A percentile compares a stretch with the other conserved stretches of the same genome.
phyloP scores from a whole-genome alignment of 2,329 filamentous ascomycete genomes.

The Lomentospora prolificans region DNA sequence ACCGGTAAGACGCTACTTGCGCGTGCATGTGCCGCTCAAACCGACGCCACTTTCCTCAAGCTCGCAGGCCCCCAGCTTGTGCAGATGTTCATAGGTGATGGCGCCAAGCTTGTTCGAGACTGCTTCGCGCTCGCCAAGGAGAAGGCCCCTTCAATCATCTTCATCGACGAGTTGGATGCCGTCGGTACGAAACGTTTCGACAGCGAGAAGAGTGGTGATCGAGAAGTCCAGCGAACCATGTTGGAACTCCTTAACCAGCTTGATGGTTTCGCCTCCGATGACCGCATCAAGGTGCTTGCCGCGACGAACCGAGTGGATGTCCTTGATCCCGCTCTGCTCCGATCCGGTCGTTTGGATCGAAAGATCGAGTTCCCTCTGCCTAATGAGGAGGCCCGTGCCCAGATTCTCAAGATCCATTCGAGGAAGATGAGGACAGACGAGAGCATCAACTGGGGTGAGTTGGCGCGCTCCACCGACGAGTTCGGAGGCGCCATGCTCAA shows the following conservation, averaged over 20 bases:
- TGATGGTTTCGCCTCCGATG: slow-evolving; percentile 93
- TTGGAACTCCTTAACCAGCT: slow-evolving; percentile 96
- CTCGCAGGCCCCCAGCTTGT: slow-evolving; percentile 95
- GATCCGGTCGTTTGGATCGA: slow-evolving; percentile 84
- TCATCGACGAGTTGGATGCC: slow-evolving; percentile 96
- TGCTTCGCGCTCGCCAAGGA: slow-evolving; percentile 97
- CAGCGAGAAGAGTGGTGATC: slow-evolving; percentile 93
- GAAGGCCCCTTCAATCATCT: slow-evolving; percentile 98
- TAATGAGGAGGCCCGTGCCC: slow-evolving; percentile 92
- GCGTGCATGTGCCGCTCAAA: slow-evolving; percentile 92
- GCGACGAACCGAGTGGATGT: slow-evolving; percentile 94
- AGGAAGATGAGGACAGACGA: slow-evolving; percentile 97
- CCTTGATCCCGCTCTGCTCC: slow-evolving; percentile 80
- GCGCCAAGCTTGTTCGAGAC: slow-evolving; percentile 93
- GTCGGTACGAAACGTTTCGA: slow-evolving; percentile 99
- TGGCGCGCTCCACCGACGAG: slow-evolving; percentile 94
- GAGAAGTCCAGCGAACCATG: slow-evolving; percentile 98
- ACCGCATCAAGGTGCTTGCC: slow-evolving; percentile 91
- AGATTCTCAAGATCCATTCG: slow-evolving; percentile 95
- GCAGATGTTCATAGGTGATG: slow-evolving; percentile 99
- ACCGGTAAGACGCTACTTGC: slow-evolving; percentile 89
- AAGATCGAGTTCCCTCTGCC: slow-evolving; percentile 98
- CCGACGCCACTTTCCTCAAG: slow-evolving; percentile 97
- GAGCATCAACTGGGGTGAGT: slow-evolving; percentile 87
- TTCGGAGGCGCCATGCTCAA: slow-evolving; percentile 97